Evolutionary conservation across 179 eudicot genomes (phyloP).

Genomic region (Carnegiea gigantea): DNA sequence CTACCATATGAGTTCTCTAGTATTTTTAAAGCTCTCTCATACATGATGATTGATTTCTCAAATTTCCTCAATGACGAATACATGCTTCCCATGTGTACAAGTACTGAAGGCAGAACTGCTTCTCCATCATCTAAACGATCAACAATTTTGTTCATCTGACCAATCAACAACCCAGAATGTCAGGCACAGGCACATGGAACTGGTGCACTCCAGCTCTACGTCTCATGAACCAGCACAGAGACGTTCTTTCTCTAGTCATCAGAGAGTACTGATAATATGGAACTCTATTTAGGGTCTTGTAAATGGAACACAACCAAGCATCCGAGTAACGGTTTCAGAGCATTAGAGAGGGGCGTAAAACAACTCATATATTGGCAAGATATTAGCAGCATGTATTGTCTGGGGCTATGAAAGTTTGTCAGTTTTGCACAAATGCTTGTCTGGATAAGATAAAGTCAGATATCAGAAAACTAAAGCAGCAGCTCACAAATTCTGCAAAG

Average conservation of each 20-base stretch:
- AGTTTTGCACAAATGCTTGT: background rate
- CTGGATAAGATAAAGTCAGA: slow-evolving; percentile 2
- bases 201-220: background rate
- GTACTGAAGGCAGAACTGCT: slow-evolving; percentile 62
- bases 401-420: background rate
- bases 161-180: slow-evolving; percentile 6
- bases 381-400: no score
- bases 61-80: slow-evolving; percentile 60
- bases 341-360: background rate
- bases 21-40: slow-evolving; percentile 59
- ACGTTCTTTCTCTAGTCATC: background rate
- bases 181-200: slow-evolving; percentile 1
- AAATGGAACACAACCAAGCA: background rate
- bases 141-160: slow-evolving; percentile 63
- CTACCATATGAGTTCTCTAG: slow-evolving; percentile 60
- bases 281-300: background rate
- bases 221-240: background rate
- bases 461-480: slow-evolving; percentile 3
- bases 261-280: background rate
- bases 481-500: background rate
- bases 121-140: slow-evolving; percentile 53
- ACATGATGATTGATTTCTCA: slow-evolving; percentile 49
- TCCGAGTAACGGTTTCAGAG: background rate
- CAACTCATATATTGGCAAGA: background rate
- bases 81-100: slow-evolving; percentile 91